phyloP scores from a whole-genome alignment of 192 early-diverging fungal species.

The Haplosporangium gracile region DNA sequence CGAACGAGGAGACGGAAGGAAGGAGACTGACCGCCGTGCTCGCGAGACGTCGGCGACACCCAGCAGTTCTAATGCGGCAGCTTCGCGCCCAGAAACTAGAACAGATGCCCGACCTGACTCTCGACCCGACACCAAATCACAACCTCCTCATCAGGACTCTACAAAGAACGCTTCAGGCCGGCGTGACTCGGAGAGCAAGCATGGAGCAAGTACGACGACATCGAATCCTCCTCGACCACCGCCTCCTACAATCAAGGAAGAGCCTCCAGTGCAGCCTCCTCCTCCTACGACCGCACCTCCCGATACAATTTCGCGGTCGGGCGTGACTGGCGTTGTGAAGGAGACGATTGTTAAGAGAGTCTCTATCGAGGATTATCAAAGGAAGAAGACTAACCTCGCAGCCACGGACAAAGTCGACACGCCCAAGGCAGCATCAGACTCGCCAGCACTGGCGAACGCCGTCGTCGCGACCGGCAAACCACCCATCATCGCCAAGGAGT shows the following conservation, averaged over 20 bases:
- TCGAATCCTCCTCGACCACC: slow-evolving; percentile 22
- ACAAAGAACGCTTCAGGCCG: slow-evolving; percentile 9
- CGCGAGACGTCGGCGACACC: slow-evolving; percentile 30
- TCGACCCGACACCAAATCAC: slow-evolving; percentile 18
- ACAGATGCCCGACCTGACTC: neutral
- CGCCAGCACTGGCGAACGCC: slow-evolving; percentile 34
- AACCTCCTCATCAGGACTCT: slow-evolving; percentile 8
- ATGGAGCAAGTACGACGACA: neutral
- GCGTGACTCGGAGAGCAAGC: slow-evolving; percentile 32
- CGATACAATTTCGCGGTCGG: neutral
- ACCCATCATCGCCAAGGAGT: slow-evolving; percentile 12
- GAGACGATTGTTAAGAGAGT: slow-evolving; percentile 29
- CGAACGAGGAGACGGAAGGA: slow-evolving; percentile 33
- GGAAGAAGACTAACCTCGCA: slow-evolving; percentile 22
- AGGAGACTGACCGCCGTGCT: slow-evolving; percentile 35
- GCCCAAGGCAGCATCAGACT: slow-evolving; percentile 42
- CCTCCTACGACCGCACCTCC: slow-evolving; percentile 10
- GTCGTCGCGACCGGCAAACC: slow-evolving; percentile 17
- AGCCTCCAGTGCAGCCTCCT: slow-evolving; percentile 13
- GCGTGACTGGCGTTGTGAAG: neutral
- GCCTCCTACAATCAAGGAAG: slow-evolving; percentile 37
- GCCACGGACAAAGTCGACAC: slow-evolving; percentile 39
- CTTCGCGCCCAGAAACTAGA: neutral
- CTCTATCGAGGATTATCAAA: slow-evolving; percentile 53
- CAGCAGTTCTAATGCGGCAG: neutral